Percentiles rank a stretch among this genome's conserved stretches.
phyloP scores from a whole-genome alignment of 352 stramenopile genomes.

The Hyaloperonospora brassicae region DNA sequence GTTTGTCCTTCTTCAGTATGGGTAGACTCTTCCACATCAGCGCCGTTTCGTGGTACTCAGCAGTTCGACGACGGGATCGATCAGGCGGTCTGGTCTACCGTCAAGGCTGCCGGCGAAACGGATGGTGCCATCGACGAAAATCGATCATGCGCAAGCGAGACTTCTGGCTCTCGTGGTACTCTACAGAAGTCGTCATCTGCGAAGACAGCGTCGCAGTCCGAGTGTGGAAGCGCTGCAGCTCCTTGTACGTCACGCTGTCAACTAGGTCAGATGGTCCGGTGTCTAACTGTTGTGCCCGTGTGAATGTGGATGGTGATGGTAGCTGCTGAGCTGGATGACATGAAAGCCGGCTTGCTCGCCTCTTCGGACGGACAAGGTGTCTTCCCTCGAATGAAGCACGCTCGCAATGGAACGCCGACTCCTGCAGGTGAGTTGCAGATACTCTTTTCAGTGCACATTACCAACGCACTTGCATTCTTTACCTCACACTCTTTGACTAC shows the following conservation, averaged over 20 bases:
- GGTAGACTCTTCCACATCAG: neutral
- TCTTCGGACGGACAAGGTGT: conserved; percentile 21
- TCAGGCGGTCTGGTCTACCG: neutral
- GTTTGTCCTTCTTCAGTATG: neutral
- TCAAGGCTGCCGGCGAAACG: neutral
- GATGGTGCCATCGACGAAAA: neutral
- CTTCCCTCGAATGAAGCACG: conserved; percentile 13
- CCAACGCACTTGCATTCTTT: conserved; percentile 1
- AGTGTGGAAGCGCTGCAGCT: conserved; percentile 6
- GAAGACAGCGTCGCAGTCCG: conserved; percentile 4
- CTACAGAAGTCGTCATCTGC: conserved; percentile 2
- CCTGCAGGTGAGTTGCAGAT: conserved; percentile 5
- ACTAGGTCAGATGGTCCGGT: neutral
- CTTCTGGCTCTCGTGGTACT: neutral
- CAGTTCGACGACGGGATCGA: neutral
- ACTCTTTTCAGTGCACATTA: neutral
- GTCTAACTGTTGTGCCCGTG: conserved; percentile 5
- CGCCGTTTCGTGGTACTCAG: neutral
- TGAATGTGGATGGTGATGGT: conserved; percentile 2
- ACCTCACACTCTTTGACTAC: too few species aligned
- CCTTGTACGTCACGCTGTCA: conserved; percentile 10
- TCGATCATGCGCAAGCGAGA: neutral
- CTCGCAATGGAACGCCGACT: conserved; percentile 5
- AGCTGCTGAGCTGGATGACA: conserved; percentile 15
- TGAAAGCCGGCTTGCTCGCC: conserved; percentile 18